Evolutionary conservation across 148 eudicot genomes (phyloP), one percentile per base, ranked within the genome.

Genomic region (Chenopodium album): DNA sequence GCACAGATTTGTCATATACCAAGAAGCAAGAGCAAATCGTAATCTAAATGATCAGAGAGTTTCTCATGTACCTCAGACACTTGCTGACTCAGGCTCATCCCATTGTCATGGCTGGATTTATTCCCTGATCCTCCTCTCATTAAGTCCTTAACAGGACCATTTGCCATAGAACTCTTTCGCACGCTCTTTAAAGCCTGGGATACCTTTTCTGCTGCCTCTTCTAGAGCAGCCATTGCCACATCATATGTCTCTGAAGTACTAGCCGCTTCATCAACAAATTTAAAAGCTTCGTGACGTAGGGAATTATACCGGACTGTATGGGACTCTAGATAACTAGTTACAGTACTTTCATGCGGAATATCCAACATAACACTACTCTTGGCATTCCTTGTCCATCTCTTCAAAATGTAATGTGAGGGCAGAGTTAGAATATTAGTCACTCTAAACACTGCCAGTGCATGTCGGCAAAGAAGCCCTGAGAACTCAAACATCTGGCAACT

Each of bases 401-500:
- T 90, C 72, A 90, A 76, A 75, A 90, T 86, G 85, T 86, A 90
- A 73, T 64, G 85, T 46, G 84, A 83, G 4, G 90, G 92, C n/a
- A 90, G 86, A 41, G 90, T 90, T 47, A 90, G 89, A 76, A 90
- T 82, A 78, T 90, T 90, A 75, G 86, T 87, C 66, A 88, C 92
- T 79, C 92, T 84, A 78, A 90, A 90, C 66, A 88, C 92, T 14
- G 90, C 84, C 79, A 90, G 78, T 67, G 85, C 75, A 87, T 90
- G 92, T 64, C 92, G 83, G 76, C 92, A 90, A 37, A 90, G 85
- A 83, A 90, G 85, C 26, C 92, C 92, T 41, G 88, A 90, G 77
- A 90, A 88, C 84, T 90, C 90, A 64, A 90, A 90, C 92, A 88
- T 88, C 76, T 90, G 92, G 73, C 92, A 90, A 71, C 90, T 90